Evolutionary conservation across 78 protist genomes (phyloP), one percentile per base, ranked within the genome.

Genomic region (Capsaspora owczarzaki): DNA sequence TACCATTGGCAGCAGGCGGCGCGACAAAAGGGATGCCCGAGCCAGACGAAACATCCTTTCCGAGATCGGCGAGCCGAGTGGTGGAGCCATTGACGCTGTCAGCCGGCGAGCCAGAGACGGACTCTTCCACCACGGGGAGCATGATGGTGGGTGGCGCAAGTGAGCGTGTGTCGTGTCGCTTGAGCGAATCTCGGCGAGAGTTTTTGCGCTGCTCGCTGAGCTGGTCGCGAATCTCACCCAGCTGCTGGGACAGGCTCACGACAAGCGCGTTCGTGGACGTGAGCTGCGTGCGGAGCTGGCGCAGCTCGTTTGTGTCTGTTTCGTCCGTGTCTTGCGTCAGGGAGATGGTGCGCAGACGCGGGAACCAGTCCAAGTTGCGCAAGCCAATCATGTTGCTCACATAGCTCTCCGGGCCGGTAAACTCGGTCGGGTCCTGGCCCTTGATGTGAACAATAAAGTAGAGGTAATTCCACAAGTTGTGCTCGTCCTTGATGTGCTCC

Each of bases 391-490:
- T 74, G 27, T 37, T 8, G 41, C 29, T 19, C 33, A 88, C 88
- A 40, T 81, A 88, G 40, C 49, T 25, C 71, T 88, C 92, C 33
- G 80, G 88, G 22, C 92, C 92, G 2, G 82, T 88, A 61, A 38
- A 88, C 79, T 88, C 92, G 44, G 76, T 75, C 33, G 25, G 16
- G 47, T 79, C 86, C 61, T 88, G 8, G 29, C 2, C 29, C 51
- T 70, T 19, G 69, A 88, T 41, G 41, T 83, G 88, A 0, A 78
- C 77, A 38, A 86, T 31, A 56, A 90, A 90, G 85, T 47, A 75
- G 75, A 86, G 71, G 38, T 90, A 90, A 53, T 83, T 69, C 93
- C 93, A 90, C 74, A 87, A 70, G 85, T 87, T 79, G 86, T 90
- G 93, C 19, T 83, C 88, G n/a, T 31, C 10, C 60, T 47, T 27